phyloP scores from a whole-genome alignment of 2,329 filamentous ascomycete genomes.

The Fusarium nelsonii region DNA sequence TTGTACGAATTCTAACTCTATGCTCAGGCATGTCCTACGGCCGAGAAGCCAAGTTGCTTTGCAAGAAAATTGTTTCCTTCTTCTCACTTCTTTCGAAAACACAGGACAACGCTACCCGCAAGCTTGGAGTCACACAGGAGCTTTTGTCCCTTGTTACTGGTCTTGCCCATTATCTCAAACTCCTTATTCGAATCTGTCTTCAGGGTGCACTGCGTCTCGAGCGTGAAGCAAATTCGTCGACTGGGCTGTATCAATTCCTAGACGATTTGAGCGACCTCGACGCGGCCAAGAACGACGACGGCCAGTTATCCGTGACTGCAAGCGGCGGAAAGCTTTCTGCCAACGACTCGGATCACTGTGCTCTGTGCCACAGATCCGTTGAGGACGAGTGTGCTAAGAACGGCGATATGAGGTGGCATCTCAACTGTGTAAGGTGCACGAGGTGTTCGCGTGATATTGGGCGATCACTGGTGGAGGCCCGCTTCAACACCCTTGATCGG shows the following conservation, averaged over 20 bases:
- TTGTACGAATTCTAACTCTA: conserved; percentile 28
- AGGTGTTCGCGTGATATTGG: conserved; percentile 75
- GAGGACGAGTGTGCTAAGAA: conserved; percentile 91
- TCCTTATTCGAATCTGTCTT: conserved; percentile 95
- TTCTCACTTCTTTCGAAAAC: conserved; percentile 95
- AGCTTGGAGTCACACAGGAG: conserved; percentile 96
- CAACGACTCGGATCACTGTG: conserved; percentile 86
- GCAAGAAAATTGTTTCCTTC: conserved; percentile 99
- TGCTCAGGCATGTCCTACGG: conserved; percentile 83
- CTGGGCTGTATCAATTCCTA: conserved; percentile 85
- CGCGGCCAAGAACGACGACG: conserved; percentile 76
- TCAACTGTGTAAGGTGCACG: conserved; percentile 82
- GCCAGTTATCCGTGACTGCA: conserved; percentile 73
- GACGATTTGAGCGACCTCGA: conserved; percentile 89
- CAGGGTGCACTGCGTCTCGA: conserved; percentile 94
- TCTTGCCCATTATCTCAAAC: conserved; percentile 95
- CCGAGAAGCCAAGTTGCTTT: conserved; percentile 97
- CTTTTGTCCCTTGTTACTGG: conserved; percentile 97
- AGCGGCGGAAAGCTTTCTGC: conserved; percentile 76
- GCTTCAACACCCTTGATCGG: conserved; percentile 75
- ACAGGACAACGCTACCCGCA: conserved; percentile 88
- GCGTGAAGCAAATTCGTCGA: conserved; percentile 79
- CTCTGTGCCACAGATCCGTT: conserved; percentile 84
- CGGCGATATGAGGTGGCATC: conserved; percentile 84
- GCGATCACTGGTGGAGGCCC: conserved; percentile 74